Base-by-base conservation (phyloP, 805 yeast genomes). In the Kurtzmaniella fragi region DNA sequence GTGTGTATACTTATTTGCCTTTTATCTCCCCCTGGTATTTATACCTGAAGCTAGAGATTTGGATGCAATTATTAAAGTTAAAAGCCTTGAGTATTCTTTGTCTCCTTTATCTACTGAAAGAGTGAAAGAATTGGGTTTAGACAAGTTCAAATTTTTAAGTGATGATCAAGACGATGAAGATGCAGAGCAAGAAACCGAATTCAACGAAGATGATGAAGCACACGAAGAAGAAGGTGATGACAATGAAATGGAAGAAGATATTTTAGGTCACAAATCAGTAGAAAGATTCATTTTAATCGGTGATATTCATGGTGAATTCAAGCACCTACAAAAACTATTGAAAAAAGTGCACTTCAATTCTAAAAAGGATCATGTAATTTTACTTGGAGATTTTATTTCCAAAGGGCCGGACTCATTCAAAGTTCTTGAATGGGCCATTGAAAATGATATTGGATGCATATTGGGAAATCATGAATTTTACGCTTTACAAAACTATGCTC, bases 381-480 rank as follows among this genome's bases (percentile, higher is more conserved):
- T 89, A 16, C 59, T 89, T 15, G 98, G 98, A 3, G 97, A 90
- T 54, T 86, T 89, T 57, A 67, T 86, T 13, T 71, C 88, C 37
- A 91, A 90, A 55, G 98, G 98, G 1, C 81, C 84, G 4, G 78
- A 84, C 42, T 84, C 95, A 1, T 45, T 75, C 11, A 75, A 73
- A 30, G 88, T 88, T 2, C 55, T 89, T 9, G 82, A 88, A 42
- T 81, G 60, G 50, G 80, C 85, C 14, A 49, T 81, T 27, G 64
- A 76, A 16, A 55, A 79, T 47, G 64, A 75, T 12, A 73, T 85
- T 12, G 79, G 77, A 39, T 89, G 95, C 54, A 78, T 90, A 2
- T 64, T 93, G 42, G 97, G 98, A 0, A 90, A 90, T 64, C 96
- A 91, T 59, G 98, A 90, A 59, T 70, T 82, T 44, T 80, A 79